phyloP scores from a whole-genome alignment of 192 early-diverging fungal genomes.

The Coemansia sp. region DNA sequence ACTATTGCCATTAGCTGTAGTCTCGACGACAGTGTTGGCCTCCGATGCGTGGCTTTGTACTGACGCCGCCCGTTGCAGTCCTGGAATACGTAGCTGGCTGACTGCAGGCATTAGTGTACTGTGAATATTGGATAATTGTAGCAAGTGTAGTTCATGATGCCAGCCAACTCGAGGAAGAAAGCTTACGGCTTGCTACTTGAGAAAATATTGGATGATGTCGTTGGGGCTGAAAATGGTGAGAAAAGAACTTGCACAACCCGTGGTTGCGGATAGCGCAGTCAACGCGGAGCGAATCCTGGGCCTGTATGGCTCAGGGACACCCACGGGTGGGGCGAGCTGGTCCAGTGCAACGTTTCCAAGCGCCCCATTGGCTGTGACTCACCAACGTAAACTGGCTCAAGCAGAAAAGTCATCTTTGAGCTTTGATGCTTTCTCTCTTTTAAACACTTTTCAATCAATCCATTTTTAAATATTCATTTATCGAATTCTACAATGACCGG shows the following conservation, averaged over 20 bases:
- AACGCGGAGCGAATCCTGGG: neutral
- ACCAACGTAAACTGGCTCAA: neutral
- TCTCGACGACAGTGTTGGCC: conserved; percentile 12
- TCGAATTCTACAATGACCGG: conserved; percentile 19
- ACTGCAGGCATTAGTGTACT: neutral
- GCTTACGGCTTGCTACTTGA: neutral
- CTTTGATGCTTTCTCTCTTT: neutral
- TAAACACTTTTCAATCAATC: neutral
- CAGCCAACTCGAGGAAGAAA: neutral
- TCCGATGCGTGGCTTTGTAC: neutral
- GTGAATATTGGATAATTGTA: neutral
- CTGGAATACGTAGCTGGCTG: neutral
- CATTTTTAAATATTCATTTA: neutral
- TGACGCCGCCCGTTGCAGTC: conserved; percentile 5
- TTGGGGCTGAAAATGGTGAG: neutral
- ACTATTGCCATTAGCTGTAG: neutral
- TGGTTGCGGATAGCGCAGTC: neutral
- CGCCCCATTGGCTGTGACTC: neutral
- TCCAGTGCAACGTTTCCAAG: neutral
- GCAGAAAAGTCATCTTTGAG: neutral
- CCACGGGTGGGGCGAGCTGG: neutral
- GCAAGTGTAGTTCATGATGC: neutral
- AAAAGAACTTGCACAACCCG: neutral
- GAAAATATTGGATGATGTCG: neutral
- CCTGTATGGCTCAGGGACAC: neutral